These are phyloP conservation scores for Hydnum rufescens DNA, from an alignment of 768 basidiomycete genomes.

Conservation along the genomic window DNA sequence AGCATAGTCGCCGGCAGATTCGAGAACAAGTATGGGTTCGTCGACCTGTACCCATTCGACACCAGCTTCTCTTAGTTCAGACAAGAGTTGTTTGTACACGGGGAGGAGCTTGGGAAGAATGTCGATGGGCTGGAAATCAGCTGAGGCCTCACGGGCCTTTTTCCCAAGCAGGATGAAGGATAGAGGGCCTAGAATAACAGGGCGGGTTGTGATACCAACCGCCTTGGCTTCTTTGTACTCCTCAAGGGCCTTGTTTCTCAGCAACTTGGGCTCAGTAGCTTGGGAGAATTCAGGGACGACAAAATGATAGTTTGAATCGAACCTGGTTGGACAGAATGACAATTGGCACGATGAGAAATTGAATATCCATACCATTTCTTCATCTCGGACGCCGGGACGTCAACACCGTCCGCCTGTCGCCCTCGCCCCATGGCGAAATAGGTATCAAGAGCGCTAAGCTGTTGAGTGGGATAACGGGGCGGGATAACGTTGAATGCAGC, in stretches of 20 bases:
- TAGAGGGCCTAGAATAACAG: slow-evolving; percentile 87
- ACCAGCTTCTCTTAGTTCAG: slow-evolving; percentile 82
- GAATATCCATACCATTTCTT: slow-evolving; percentile 74
- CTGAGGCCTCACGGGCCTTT: slow-evolving; percentile 60
- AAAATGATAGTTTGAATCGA: slow-evolving; percentile 97
- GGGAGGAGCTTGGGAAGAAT: slow-evolving; percentile 79
- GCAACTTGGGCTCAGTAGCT: slow-evolving; percentile 79
- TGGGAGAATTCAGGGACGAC: slow-evolving; percentile 94
- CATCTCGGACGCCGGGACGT: slow-evolving; percentile 96
- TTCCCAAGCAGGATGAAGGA: slow-evolving; percentile 92
- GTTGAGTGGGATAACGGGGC: slow-evolving; percentile 73
- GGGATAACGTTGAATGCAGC: slow-evolving; percentile 93
- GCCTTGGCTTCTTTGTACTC: slow-evolving; percentile 91
- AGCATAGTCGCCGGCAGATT: slow-evolving; percentile 55
- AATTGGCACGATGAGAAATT: neutral
- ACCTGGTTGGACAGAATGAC: slow-evolving; percentile 31
- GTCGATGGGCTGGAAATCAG: slow-evolving; percentile 78
- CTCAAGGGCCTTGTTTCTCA: slow-evolving; percentile 85
- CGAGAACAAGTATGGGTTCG: slow-evolving; percentile 89
- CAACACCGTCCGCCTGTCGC: slow-evolving; percentile 82
- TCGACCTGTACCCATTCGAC: slow-evolving; percentile 92
- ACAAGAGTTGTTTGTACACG: slow-evolving; percentile 75
- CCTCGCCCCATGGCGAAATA: slow-evolving; percentile 99
- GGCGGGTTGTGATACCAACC: slow-evolving; percentile 75
- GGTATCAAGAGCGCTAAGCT: slow-evolving; percentile 76